Conservation (phyloP, 2,329 filamentous ascomycete genomes). For the Penicillium decumbens region DNA sequence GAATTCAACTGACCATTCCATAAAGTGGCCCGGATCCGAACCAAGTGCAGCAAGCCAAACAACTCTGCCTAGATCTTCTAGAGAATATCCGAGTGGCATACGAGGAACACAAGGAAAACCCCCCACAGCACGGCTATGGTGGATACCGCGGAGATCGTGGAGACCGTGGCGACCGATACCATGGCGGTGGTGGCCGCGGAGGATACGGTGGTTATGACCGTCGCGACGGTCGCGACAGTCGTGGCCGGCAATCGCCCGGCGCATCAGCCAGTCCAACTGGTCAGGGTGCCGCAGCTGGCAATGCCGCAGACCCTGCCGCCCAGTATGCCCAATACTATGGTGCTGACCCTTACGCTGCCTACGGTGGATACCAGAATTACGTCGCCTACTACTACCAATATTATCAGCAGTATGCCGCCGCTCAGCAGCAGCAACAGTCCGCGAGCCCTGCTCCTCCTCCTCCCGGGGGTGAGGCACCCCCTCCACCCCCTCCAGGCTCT, state of each 20-base stretch:
- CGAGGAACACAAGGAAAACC: conserved; percentile 80
- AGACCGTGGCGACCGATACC: conserved; percentile 27
- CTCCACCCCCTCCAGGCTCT: conserved; percentile 60
- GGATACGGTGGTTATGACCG: conserved; percentile 34
- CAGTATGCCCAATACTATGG: conserved; percentile 81
- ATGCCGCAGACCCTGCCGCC: conserved; percentile 64
- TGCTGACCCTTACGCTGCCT: conserved; percentile 83
- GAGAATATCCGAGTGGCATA: conserved; percentile 84
- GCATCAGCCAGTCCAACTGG: conserved; percentile 44
- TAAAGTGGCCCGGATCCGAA: conserved; percentile 75
- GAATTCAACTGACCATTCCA: conserved; percentile 4
- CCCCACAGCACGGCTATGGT: conserved; percentile 61
- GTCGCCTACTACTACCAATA: conserved; percentile 59
- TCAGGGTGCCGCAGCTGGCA: conserved; percentile 36
- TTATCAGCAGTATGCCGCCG: conserved; percentile 60
- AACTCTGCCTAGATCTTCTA: conserved; percentile 82
- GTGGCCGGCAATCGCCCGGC: conserved; percentile 40
- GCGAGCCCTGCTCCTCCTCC: conserved; percentile 51
- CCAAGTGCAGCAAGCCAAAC: conserved; percentile 81
- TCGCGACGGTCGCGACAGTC: conserved; percentile 34
- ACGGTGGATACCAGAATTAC: conserved; percentile 79
- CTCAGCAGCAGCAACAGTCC: conserved; percentile 42
- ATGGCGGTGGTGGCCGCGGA: conserved; percentile 29
- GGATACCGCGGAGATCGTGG: conserved; percentile 44
- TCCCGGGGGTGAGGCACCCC: conserved; percentile 48